Percentiles rank a stretch among this genome's conserved stretches.
phyloP scores from a whole-genome alignment of 2,329 filamentous ascomycete genomes.

The Dactylonectria macrodidyma region DNA sequence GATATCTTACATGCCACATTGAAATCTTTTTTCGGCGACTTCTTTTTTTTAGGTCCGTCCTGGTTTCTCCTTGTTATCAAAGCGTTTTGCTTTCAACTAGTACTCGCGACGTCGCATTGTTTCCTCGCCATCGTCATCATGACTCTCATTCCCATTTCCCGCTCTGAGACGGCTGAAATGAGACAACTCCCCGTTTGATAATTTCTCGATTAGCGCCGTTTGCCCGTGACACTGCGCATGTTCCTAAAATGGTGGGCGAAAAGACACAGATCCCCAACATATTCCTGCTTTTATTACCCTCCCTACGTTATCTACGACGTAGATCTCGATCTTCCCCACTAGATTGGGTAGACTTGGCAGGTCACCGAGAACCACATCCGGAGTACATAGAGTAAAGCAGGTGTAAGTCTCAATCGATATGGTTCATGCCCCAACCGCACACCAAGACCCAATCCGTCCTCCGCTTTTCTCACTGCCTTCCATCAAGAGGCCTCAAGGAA shows the following conservation, averaged over 20 bases:
- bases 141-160: neutral
- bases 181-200: neutral
- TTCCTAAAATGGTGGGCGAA: neutral
- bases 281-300: neutral
- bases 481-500: neutral
- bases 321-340: constrained; percentile 10
- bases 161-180: neutral
- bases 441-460: neutral
- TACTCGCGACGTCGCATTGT: neutral
- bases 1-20: neutral
- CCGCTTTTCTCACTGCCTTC: neutral
- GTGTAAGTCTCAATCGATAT: neutral
- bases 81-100: neutral
- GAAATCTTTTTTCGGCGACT: neutral
- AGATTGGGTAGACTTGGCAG: neutral
- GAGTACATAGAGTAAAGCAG: neutral
- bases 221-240: neutral
- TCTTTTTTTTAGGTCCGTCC: neutral
- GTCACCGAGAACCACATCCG: neutral
- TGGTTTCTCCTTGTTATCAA: neutral
- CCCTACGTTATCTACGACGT: neutral
- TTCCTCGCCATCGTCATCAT: neutral
- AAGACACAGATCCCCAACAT: neutral
- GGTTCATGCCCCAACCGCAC: neutral
- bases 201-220: neutral